Evolutionary conservation across 306 rosid genomes (phyloP), one percentile per base, ranked within the genome.

Genomic region (Malus asiatica): DNA sequence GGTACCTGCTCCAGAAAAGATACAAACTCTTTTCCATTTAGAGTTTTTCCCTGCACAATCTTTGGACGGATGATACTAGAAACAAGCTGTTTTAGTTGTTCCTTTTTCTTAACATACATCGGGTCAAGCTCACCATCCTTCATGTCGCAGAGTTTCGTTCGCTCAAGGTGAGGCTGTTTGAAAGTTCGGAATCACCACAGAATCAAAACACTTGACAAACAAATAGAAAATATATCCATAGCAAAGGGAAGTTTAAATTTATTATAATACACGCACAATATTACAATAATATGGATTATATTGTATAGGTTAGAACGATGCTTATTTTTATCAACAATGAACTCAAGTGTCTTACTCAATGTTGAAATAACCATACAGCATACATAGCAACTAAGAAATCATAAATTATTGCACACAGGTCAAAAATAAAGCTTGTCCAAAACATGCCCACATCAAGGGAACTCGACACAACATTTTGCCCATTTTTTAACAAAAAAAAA

Each of bases 101-200:
- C 97, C 84, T 97, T 89, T 83, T 72, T 92, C 76, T 80, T 76
- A 45, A 95, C 91, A 85, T 95, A 95, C 46, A 76, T 25, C 5
- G 85, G 90, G 73, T 95, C 99, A 46, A 95, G 97, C 66, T 90
- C 99, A 48, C 66, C 76, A 80, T 95, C 99, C 76, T 92, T 89
- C 97, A 95, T 78, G 65, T 95, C 99, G 82, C 99, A 95, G 70
- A 95, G 99, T 84, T 90, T 92, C 68, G 97, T 95, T 84, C 99
- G 90, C 79, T 83, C 87, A 77, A 95, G 85, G 87, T 95, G 99
- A 76, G 99, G 99, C 99, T 93, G 91, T 88, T 79, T 57, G 70
- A 67, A 80, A 61, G 68, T 82, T 79, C 80, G 79, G 44, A 77
- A 81, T 40, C 51, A 60, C 51, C 52, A 78, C 18, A 42, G 63